A percentile compares a stretch with the other conserved stretches of the same genome.
phyloP scores from a whole-genome alignment of 768 basidiomycete species.

The Sarcodon sp. region DNA sequence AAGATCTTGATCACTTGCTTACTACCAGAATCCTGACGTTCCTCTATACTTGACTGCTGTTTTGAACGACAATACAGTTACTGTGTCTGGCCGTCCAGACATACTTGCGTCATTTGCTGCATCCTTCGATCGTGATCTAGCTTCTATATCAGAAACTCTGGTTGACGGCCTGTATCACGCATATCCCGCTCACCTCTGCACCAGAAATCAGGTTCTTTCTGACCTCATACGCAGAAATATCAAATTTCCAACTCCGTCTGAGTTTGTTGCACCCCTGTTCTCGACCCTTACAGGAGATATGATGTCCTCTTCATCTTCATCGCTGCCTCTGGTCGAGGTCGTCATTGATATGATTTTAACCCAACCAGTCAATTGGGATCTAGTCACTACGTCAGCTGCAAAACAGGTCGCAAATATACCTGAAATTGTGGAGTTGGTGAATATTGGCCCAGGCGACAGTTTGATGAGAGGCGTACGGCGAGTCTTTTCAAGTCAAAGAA shows the following conservation, averaged over 20 bases:
- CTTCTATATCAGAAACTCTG: constrained; percentile 25
- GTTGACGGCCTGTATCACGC: constrained; percentile 44
- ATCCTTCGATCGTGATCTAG: constrained; percentile 20
- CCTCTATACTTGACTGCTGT: constrained; percentile 34
- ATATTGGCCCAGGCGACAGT: constrained; percentile 11
- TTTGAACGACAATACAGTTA: constrained; percentile 32
- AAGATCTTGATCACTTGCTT: constrained; percentile 1
- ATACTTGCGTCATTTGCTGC: constrained; percentile 28
- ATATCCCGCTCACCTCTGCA: constrained; percentile 15
- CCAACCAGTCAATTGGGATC: constrained; percentile 39
- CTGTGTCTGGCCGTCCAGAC: constrained; percentile 47
- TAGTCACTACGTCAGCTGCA: constrained; percentile 15
- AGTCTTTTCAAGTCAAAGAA: constrained; percentile 4
- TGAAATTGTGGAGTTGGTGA: not conserved
- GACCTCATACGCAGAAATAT: constrained; percentile 34
- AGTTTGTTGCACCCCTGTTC: constrained; percentile 16
- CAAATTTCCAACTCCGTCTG: constrained; percentile 31
- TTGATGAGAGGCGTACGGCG: constrained; percentile 22
- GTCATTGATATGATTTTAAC: constrained; percentile 37
- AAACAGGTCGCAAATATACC: not conserved
- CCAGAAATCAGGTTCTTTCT: constrained; percentile 26
- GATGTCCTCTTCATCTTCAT: constrained; percentile 20
- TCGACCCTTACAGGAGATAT: constrained; percentile 7
- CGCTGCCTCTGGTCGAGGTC: constrained; percentile 22
- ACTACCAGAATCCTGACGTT: constrained; percentile 1